Base-by-base conservation (phyloP, 2,329 filamentous ascomycete genomes). In the Exophiala sp. region DNA sequence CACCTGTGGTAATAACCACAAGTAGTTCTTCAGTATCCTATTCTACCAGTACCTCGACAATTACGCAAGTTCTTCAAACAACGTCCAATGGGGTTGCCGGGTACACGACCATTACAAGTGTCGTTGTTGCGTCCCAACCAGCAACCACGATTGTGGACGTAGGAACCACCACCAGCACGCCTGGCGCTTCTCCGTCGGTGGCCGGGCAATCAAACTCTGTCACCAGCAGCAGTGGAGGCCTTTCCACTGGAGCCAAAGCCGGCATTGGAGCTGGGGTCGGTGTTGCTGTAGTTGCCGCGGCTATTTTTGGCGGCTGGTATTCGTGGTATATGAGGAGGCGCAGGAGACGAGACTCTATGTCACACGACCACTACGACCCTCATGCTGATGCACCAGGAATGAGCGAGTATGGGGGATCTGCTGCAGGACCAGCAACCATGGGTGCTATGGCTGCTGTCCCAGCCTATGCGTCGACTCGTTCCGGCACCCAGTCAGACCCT, bases 211-310 rank as follows among this genome's bases (percentile, higher is more conserved):
- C 46, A 24, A 45, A 34, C 34, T 44, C 36, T 11, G 41, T 33
- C n/a, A 29, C 35, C 40, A 14, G 55, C 20, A 43, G 54, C 21
- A 44, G 46, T 24, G 40, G 54, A 33, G 55, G 61, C 8, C 45
- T 63, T 12, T 63, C 61, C 3, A 60, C 61, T 10, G 61, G 61
- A 7, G 57, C 61, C 35, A 63, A 63, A 54, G 60, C 61, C 18
- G 61, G 61, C 12, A 63, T 63, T 42, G 61, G 61, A 10, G 59
- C 52, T 21, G 61, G 61, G 16, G 55, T 63, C 3, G 61, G 55
- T 20, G 34, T 62, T 20, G 47, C 52, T 11, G 59, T 59, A 14
- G 39, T 62, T 12, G 59, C 51, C 14, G 58, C 54, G 9, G 61
- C 59, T 24, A 55, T 60, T 21, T 61, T 63, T 18, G 61, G 61